These are phyloP conservation scores for Rhizopogon vesiculosus DNA, from an alignment of 768 basidiomycete species.

Conservation along the genomic window DNA sequence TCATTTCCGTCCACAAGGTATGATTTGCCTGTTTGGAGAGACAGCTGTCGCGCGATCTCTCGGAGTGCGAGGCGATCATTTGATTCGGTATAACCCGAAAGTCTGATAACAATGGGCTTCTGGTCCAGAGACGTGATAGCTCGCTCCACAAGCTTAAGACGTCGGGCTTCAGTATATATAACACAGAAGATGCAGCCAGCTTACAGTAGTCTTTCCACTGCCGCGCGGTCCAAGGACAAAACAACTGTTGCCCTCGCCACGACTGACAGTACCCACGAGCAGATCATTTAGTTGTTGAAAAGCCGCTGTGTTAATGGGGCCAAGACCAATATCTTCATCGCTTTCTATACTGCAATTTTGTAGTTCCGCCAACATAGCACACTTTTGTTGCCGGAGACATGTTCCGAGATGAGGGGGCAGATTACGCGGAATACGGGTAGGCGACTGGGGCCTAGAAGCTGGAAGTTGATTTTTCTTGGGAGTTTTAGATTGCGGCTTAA, in stretches of 20 bases:
- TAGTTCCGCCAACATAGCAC: slow-evolving; percentile 45
- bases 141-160: slow-evolving; percentile 52
- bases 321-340: slow-evolving; percentile 30
- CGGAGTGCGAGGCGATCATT: slow-evolving; percentile 89
- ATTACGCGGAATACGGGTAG: slow-evolving; percentile 16
- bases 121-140: slow-evolving; percentile 43
- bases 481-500: slow-evolving; percentile 4
- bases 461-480: slow-evolving; percentile 11
- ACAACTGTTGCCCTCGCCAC: slow-evolving; percentile 94
- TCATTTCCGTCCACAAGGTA: slow-evolving; percentile 39
- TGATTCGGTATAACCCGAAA: slow-evolving; percentile 82
- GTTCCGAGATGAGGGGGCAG: slow-evolving; percentile 39
- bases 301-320: slow-evolving; percentile 46
- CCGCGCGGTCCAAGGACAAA: slow-evolving; percentile 81
- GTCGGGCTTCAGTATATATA: background rate
- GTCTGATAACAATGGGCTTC: slow-evolving; percentile 67
- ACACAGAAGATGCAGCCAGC: slow-evolving; percentile 13
- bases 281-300: slow-evolving; percentile 57
- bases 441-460: slow-evolving; percentile 5
- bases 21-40: slow-evolving; percentile 66
- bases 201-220: slow-evolving; percentile 79
- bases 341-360: slow-evolving; percentile 17
- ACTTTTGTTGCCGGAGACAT: slow-evolving; percentile 55
- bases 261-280: slow-evolving; percentile 64
- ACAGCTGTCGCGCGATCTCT: slow-evolving; percentile 84